Percentiles rank a stretch among this genome's conserved stretches.
Conservation (phyloP, 352 stramenopile genomes). For the Phytophthora vignae region DNA sequence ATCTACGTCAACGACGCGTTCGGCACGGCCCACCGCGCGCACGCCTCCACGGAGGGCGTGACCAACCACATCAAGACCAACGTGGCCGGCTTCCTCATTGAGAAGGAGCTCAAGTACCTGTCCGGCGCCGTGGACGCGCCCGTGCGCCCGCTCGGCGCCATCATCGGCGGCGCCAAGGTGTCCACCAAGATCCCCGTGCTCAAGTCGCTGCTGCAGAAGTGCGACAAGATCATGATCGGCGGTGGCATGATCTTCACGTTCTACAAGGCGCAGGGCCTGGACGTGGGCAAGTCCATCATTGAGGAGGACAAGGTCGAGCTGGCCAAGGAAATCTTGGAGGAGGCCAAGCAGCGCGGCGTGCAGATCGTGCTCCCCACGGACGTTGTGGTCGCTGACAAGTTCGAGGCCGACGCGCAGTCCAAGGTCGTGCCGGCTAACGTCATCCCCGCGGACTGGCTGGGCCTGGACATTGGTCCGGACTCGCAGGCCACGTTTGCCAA, state of each 20-base stretch:
- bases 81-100: constrained; percentile 96
- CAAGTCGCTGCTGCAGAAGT: constrained; percentile 95
- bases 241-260: constrained; percentile 99
- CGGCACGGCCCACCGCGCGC: constrained; percentile 97
- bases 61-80: constrained; percentile 95
- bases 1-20: constrained; percentile 99
- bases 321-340: constrained; percentile 91
- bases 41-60: constrained; percentile 98
- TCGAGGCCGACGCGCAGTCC: constrained; percentile 66
- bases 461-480: constrained; percentile 88
- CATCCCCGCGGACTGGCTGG: constrained; percentile 97
- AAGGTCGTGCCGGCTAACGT: constrained; percentile 75
- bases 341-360: constrained; percentile 90
- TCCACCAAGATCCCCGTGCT: constrained; percentile 97
- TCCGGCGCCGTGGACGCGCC: constrained; percentile 88
- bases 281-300: constrained; percentile 95
- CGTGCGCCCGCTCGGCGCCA: constrained; percentile 93
- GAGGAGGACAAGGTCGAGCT: constrained; percentile 96
- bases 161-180: constrained; percentile 97
- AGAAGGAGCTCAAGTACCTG: constrained; percentile 98
- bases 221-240: constrained; percentile 96
- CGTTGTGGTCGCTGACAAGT: constrained; percentile 95
- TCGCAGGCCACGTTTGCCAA: constrained; percentile 69
- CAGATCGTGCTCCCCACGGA: constrained; percentile 94
- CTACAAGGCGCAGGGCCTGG: constrained; percentile 95